Conservation (phyloP, 23 red algal genomes). For the Agarophyton chilense region DNA sequence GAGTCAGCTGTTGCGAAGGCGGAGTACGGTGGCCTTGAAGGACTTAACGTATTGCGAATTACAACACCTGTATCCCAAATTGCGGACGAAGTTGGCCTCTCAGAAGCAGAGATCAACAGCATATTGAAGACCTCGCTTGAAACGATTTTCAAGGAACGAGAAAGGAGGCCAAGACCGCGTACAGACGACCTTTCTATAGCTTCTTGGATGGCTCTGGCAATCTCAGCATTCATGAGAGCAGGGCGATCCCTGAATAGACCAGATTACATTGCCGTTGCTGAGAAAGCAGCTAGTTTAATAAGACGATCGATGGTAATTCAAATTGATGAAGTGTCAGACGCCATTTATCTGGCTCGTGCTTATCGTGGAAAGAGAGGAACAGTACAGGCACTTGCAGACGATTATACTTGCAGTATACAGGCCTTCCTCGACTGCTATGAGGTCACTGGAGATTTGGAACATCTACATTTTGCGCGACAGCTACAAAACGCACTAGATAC, state of each 20-base stretch:
- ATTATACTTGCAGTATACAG: conserved; percentile 70
- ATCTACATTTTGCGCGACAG: conserved; percentile 59
- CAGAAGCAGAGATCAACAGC: conserved; percentile 9
- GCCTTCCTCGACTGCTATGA: conserved; percentile 79
- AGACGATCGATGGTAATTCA: conserved; percentile 60
- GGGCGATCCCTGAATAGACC: conserved; percentile 41
- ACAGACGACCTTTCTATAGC: conserved; percentile 69
- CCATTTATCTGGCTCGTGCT: conserved; percentile 42
- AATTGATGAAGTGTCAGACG: conserved; percentile 15
- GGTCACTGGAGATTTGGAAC: conserved; percentile 49
- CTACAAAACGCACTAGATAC: conserved; percentile 78
- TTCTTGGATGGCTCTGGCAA: conserved; percentile 72
- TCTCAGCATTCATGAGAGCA: conserved; percentile 58
- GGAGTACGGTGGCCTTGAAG: conserved; percentile 60
- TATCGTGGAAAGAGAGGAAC: conserved; percentile 60
- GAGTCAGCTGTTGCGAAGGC: conserved; percentile 64
- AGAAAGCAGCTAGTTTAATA: conserved; percentile 56
- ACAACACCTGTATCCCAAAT: conserved; percentile 41
- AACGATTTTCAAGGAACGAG: conserved; percentile 45
- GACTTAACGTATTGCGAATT: conserved; percentile 65
- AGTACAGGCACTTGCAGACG: conserved; percentile 80
- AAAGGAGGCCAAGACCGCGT: conserved; percentile 41
- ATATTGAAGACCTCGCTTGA: conserved; percentile 24
- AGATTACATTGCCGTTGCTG: conserved; percentile 59
- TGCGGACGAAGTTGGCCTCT: background rate